Evolutionary conservation across 2,329 filamentous ascomycete genomes (phyloP).

Genomic region (Talaromyces sp.): DNA sequence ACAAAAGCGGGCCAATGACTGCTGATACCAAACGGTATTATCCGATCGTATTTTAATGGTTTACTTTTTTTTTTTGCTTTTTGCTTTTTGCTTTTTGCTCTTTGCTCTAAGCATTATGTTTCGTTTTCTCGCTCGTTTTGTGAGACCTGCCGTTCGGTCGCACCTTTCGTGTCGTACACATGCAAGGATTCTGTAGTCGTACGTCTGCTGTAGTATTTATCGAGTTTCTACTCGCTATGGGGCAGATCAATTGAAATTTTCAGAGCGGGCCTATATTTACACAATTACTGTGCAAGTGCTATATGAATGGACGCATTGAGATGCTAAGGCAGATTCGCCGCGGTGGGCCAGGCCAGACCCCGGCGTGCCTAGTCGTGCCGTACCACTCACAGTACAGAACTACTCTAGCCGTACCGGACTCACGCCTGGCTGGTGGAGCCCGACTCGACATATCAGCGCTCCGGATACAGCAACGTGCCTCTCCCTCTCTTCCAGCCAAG

Average conservation of each 20-base stretch:
- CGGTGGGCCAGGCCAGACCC: not conserved
- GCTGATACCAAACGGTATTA: too few relatives aligned
- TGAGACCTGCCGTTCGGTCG: not conserved
- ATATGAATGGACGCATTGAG: not conserved
- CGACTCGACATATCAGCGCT: constrained; percentile 15
- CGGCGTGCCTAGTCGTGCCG: not conserved
- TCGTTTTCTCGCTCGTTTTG: not conserved
- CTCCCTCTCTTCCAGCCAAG: not conserved
- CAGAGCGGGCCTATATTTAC: too few relatives aligned
- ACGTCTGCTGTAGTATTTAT: not conserved
- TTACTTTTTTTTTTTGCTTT: not conserved
- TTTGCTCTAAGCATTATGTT: not conserved
- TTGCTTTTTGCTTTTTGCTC: not conserved
- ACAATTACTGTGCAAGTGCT: too few relatives aligned
- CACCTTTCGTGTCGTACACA: not conserved
- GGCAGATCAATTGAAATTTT: not conserved
- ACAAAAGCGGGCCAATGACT: not conserved
- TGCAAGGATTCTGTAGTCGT: not conserved
- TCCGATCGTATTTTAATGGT: not conserved
- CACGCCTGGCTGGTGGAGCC: not conserved
- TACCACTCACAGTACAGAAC: not conserved
- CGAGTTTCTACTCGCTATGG: not conserved
- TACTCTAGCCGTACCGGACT: too few relatives aligned
- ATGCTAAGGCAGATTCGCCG: not conserved
- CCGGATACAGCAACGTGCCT: constrained; percentile 14